phyloP scores from a whole-genome alignment of 2,329 filamentous ascomycete genomes.

The Colletotrichum sp. region DNA sequence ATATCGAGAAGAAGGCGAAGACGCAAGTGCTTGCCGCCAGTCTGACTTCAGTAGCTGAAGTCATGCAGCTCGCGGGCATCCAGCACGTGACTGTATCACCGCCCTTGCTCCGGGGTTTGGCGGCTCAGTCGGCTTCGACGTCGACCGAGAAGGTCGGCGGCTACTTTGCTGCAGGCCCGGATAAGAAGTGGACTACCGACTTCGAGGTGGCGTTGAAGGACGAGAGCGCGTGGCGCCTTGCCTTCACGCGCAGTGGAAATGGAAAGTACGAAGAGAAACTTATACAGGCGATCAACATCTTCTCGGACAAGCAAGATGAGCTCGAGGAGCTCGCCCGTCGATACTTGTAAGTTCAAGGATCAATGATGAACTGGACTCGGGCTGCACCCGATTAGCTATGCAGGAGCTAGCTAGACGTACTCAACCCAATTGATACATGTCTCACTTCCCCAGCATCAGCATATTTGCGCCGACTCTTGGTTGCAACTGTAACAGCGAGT shows the following conservation, averaged over 20 bases:
- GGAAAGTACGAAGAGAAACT: constrained; percentile 57
- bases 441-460: neutral
- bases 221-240: constrained; percentile 54
- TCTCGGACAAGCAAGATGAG: constrained; percentile 59
- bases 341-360: neutral
- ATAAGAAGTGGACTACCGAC: constrained; percentile 24
- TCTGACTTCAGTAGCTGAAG: constrained; percentile 61
- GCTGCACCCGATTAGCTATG: neutral
- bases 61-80: constrained; percentile 62
- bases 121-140: constrained; percentile 35
- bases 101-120: constrained; percentile 52
- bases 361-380: neutral
- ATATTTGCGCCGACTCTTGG: neutral
- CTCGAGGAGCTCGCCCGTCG: constrained; percentile 42
- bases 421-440: neutral
- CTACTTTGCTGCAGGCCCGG: constrained; percentile 33
- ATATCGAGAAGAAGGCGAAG: constrained; percentile 40
- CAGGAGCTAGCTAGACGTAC: neutral
- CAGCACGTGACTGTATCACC: constrained; percentile 66
- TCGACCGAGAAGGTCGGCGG: constrained; percentile 34
- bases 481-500: neutral
- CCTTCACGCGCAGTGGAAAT: constrained; percentile 52
- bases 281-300: constrained; percentile 61
- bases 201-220: constrained; percentile 35
- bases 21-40: constrained; percentile 63